Evolutionary conservation across 768 basidiomycete genomes (phyloP), one percentile per base, ranked within the genome.

Genomic region (Kwoniella mangroviensis): DNA sequence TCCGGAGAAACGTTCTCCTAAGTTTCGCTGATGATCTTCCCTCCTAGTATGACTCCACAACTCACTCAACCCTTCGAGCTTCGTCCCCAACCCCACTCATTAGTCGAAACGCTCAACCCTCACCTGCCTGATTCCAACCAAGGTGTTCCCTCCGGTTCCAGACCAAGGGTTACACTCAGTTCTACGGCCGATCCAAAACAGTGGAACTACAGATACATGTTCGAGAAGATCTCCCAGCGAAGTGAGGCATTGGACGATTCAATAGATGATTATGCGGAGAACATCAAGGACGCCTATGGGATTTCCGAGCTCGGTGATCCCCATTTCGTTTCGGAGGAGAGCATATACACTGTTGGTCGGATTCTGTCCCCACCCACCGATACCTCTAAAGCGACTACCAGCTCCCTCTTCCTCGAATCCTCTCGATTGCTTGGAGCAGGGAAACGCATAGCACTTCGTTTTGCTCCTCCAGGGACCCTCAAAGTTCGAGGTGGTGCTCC

Each of bases 231-330:
- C 26, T 88, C 89, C 1, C 92, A 92, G 78, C 86, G 94, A 56
- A 90, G 92, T 71, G 91, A 91, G 86, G 89, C 59, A 82, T 88
- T 99, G 63, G 95, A 98, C 76, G 89, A 90, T 67, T 85, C 90
- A 67, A 96, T 99, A 78, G 92, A 97, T 73, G 90, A 94, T 56
- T 89, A 92, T 68, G 92, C 89, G 2, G 90, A 91, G 52, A 85
- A 90, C 19, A 85, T 98, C 65, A 86, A 87, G 72, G 86, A 86
- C 53, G 87, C 90, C 70, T 96, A 95, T 80, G 85, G 86, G 0
- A 80, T 95, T 10, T 80, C 82, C 7, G 94, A 96, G 13, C 83
- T 96, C 13, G 90, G 90, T 0, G 94, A 98, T 79, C 95, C 91
- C 0, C 81, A 84, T n/a, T 84, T 85, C 22, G 84, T 85, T 1